Evolutionary conservation across 2,329 filamentous ascomycete species (phyloP).

Genomic region (Metarhizium guizhouense): DNA sequence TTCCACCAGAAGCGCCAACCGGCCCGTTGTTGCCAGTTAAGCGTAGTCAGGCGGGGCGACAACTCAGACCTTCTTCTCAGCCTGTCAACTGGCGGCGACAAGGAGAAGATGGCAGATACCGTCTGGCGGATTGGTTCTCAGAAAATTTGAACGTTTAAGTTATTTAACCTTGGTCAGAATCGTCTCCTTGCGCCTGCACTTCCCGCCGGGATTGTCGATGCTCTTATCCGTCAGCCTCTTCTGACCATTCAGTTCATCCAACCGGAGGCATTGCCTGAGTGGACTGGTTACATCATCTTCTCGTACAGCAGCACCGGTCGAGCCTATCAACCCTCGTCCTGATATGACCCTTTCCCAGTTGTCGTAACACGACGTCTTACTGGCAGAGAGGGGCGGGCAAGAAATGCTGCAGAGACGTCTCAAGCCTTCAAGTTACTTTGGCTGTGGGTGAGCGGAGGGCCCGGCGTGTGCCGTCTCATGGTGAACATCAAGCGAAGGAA

Average conservation of each 20-base stretch:
- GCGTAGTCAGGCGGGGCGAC: too few species aligned
- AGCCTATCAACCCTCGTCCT: not conserved
- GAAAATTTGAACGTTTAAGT: not conserved
- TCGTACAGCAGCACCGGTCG: not conserved
- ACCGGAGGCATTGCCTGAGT: not conserved
- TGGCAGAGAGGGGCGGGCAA: not conserved
- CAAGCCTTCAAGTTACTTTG: too few species aligned
- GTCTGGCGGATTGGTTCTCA: not conserved
- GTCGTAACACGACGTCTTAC: not conserved
- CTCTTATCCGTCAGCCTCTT: not conserved
- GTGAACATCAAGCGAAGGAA: not conserved
- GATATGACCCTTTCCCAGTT: not conserved
- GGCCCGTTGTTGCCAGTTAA: not conserved
- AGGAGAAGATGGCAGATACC: not conserved
- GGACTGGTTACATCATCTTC: not conserved
- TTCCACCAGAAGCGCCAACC: not conserved
- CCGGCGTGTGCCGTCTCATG: not conserved
- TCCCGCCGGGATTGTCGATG: not conserved
- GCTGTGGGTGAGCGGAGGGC: too few species aligned
- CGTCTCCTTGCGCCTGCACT: not conserved
- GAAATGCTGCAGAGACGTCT: not conserved
- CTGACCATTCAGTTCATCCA: not conserved
- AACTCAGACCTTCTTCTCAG: too few species aligned
- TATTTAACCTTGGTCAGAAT: not conserved
- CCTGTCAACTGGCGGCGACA: not conserved